A percentile compares a stretch with the other conserved stretches of the same genome.
phyloP scores from a whole-genome alignment of 306 rosid species.

The Inga leiocalycina region DNA sequence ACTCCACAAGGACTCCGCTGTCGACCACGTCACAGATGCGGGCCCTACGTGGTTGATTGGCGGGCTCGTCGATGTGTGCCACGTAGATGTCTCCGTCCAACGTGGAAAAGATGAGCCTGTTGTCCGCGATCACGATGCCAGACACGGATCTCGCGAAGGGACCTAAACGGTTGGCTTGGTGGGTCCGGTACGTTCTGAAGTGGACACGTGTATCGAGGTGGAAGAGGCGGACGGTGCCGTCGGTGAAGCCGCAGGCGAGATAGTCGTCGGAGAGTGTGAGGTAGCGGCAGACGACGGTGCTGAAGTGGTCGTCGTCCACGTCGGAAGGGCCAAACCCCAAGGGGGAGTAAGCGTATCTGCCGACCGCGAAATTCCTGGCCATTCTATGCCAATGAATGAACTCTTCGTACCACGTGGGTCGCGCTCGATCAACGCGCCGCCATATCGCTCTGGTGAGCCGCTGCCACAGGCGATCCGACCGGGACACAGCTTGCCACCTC shows the following conservation, averaged over 20 bases:
- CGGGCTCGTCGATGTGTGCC: slow-evolving; percentile 17
- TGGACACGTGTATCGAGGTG: slow-evolving; percentile 48
- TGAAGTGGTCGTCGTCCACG: slow-evolving; percentile 40
- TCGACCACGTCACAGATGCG: slow-evolving; percentile 46
- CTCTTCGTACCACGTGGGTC: slow-evolving; percentile 70
- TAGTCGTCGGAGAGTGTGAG: slow-evolving; percentile 67
- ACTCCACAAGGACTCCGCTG: slow-evolving; percentile 75
- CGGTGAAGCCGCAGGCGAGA: slow-evolving; percentile 80
- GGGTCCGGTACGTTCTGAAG: slow-evolving; percentile 54
- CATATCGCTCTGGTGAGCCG: slow-evolving; percentile 57
- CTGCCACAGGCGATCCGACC: slow-evolving; percentile 67
- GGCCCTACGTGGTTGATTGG: slow-evolving; percentile 24
- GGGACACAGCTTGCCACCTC: slow-evolving; percentile 80
- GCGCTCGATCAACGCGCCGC: slow-evolving; percentile 52
- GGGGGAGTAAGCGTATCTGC: slow-evolving; percentile 19
- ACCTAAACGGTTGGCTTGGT: slow-evolving; percentile 47
- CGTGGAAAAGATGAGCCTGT: slow-evolving; percentile 48
- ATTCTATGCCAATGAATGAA: slow-evolving; percentile 70
- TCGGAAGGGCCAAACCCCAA: slow-evolving; percentile 52
- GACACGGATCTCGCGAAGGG: slow-evolving; percentile 64
- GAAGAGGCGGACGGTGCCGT: slow-evolving; percentile 81
- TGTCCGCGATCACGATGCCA: slow-evolving; percentile 50
- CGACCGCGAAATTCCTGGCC: slow-evolving; percentile 51
- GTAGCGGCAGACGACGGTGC: slow-evolving; percentile 61
- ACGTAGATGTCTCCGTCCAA: slow-evolving; percentile 70